Conservation (phyloP, 2,329 filamentous ascomycete species). For the Zymoseptoria crescenta region DNA sequence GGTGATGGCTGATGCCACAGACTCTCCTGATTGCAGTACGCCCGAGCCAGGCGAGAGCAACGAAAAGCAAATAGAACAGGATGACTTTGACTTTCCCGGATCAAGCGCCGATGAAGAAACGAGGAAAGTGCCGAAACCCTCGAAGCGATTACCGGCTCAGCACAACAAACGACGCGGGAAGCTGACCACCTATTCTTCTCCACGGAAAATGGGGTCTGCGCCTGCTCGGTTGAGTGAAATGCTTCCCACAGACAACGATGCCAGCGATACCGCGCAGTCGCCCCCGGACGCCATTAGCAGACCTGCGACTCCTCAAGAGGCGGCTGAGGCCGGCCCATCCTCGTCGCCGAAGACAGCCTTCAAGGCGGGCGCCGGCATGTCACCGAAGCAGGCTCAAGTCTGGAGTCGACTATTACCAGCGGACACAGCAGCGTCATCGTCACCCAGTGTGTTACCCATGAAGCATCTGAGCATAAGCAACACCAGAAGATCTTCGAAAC, state of each 20-base stretch:
- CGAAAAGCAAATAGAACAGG: not conserved
- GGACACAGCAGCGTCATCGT: constrained; percentile 12
- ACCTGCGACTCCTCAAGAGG: constrained; percentile 16
- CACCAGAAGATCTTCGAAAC: constrained; percentile 2
- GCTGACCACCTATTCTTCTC: constrained; percentile 10
- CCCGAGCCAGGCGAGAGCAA: not conserved
- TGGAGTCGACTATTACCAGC: constrained; percentile 25
- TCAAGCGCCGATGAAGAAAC: constrained; percentile 11
- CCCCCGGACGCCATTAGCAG: constrained; percentile 12
- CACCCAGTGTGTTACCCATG: constrained; percentile 21
- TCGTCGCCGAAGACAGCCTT: constrained; percentile 11
- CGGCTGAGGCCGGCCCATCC: constrained; percentile 2
- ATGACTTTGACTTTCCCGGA: constrained; percentile 19
- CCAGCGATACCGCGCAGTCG: constrained; percentile 13
- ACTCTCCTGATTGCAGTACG: not conserved
- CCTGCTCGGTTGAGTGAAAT: constrained; percentile 26
- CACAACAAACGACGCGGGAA: constrained; percentile 9
- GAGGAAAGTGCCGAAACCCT: not conserved
- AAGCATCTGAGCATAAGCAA: constrained; percentile 17
- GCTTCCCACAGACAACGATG: constrained; percentile 16
- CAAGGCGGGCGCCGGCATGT: constrained; percentile 13
- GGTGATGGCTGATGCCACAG: constrained; percentile 8
- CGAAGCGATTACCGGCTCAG: not conserved
- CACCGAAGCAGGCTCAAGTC: constrained; percentile 26
- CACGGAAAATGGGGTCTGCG: constrained; percentile 23